Base-by-base conservation (phyloP, 805 yeast genomes). In the Lipomyces japonicus region DNA sequence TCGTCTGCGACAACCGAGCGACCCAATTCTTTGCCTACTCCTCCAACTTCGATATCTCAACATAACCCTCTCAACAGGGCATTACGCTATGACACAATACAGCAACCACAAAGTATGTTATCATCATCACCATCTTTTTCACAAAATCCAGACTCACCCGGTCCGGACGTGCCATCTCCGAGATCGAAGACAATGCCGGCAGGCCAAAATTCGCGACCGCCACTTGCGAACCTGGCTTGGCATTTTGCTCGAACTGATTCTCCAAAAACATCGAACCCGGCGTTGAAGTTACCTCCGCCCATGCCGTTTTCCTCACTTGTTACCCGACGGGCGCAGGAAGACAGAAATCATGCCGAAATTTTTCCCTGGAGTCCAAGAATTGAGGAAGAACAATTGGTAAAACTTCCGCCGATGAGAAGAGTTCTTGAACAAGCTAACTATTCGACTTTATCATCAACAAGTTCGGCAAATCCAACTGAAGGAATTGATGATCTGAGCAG, bases 301-400 rank as follows among this genome's bases (percentile, higher is more conserved):
- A 30, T 39, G n/a, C 42, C 42, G 31, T 39, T 39, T 39, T 23
- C 21, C 31, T 23, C 31, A 5, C 28, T 39, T 19, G 3, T 39
- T 19, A 39, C 42, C 4, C 14, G 42, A 19, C 42, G 42, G 19
- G 30, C 22, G 42, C 42, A 39, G 24, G 42, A 23, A 19, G 42
- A 39, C 14, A 26, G 42, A 12, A 22, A 41, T 10, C 44, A 28
- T 18, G 19, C 35, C 19, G 52, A 48, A 22, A 46, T 46, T n/a
- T 48, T 51, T 51, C 52, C 52, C 5, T 43, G 50, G 36, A 45
- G 28, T 12, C 52, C 52, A 7, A 39, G 51, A 16, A 18, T 44
- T 46, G 46, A 37, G 19, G 44, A 23, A 36, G 32, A 37, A 46
- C 21, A 39, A 23, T 31, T 28, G 2, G 51, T 48, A n/a, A 25